Base-by-base conservation (phyloP, 2,329 filamentous ascomycete genomes). In the Claviceps sp. region DNA sequence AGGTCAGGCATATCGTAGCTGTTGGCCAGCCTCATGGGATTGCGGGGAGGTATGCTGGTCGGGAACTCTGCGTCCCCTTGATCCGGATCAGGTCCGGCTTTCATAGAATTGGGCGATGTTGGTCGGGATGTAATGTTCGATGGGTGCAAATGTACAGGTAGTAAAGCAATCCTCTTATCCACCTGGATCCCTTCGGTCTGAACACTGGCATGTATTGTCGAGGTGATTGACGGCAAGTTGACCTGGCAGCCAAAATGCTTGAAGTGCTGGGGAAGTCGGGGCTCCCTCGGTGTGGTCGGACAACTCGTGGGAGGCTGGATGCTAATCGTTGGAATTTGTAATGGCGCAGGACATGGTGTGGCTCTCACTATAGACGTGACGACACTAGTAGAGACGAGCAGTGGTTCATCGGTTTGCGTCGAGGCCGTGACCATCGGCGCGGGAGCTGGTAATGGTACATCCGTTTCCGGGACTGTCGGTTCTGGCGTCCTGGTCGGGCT, bases 101-200 rank as follows among this genome's bases (percentile, higher is more conserved):
- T 57, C 0, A 63, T 63, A 40, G 59, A 64, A 56, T 66, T 70
- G 18, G 81, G 80, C 13, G 81, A 83, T 1, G 71, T 65, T 8
- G 81, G 80, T 20, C 77, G 70, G 0, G 81, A 84, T 0, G 75
- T 72, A 55, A 95, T 85, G 18, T 83, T 75, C 1, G 87, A 91
- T 0, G 89, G 88, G 52, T 89, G 81, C 37, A 95, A 75, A 62
- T 93, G 86, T 1, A 81, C 72, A 14, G 88, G 88, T 26, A 95
- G 73, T 58, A 82, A 83, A 55, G 85, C 79, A 45, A 88, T 71
- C 55, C 89, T 80, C 69, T 81, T 80, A 62, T 95, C 90, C 5
- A 94, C 79, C 52, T 87, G 80, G 53, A 97, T 96, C 54, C 88
- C 86, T 59, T 97, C 90, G 0, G 93, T 98, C 71, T 98, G 93